phyloP scores from a whole-genome alignment of 2,329 filamentous ascomycete genomes.

The Aspergillus persii region DNA sequence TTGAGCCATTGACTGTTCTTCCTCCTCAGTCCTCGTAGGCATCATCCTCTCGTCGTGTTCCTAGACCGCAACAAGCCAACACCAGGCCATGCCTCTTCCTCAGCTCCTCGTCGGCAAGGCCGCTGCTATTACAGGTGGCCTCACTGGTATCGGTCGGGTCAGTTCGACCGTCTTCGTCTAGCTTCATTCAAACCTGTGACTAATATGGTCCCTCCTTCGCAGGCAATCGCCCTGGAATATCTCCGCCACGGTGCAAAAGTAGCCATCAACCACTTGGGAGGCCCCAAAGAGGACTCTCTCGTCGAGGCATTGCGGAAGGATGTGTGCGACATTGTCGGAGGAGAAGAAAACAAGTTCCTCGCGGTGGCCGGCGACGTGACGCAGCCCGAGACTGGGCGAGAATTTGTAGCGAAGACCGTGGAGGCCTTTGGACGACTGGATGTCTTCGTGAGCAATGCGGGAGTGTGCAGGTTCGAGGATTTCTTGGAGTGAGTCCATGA shows the following conservation, averaged over 20 bases:
- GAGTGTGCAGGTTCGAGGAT: constrained; percentile 83
- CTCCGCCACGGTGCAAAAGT: constrained; percentile 74
- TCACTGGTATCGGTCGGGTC: constrained; percentile 75
- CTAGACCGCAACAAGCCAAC: background rate
- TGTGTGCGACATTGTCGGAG: constrained; percentile 25
- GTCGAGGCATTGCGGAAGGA: constrained; percentile 32
- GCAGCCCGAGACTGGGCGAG: constrained; percentile 66
- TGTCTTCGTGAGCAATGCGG: constrained; percentile 84
- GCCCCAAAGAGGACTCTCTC: constrained; percentile 28
- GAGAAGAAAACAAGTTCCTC: constrained; percentile 49
- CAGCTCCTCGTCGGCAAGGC: constrained; percentile 69
- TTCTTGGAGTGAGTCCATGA: constrained; percentile 63
- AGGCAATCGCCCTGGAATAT: constrained; percentile 76
- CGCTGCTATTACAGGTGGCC: constrained; percentile 82
- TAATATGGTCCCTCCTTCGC: background rate
- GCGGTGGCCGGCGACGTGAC: constrained; percentile 76
- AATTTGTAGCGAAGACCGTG: constrained; percentile 67
- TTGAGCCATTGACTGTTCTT: too few species aligned
- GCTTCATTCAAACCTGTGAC: background rate
- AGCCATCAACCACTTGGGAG: constrained; percentile 74
- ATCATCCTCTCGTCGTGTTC: background rate
- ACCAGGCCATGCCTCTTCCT: constrained; percentile 29
- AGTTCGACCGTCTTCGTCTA: background rate
- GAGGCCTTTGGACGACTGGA: constrained; percentile 57
- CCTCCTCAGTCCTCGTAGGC: too few species aligned